phyloP scores from a whole-genome alignment of 2,329 filamentous ascomycete genomes.

The Coniochaeta prunicola region DNA sequence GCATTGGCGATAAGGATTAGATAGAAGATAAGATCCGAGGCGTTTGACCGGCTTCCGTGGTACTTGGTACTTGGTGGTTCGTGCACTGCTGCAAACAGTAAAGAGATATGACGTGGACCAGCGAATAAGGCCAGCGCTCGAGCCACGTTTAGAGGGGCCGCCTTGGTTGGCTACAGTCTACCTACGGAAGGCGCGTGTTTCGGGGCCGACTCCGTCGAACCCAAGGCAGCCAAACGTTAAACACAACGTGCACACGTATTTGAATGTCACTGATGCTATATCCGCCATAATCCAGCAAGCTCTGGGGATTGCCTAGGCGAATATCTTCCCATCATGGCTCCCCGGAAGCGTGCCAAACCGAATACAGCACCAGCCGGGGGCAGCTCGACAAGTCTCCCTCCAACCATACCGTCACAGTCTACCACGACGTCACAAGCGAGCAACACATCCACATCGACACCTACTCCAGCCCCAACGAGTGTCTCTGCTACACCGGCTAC shows the following conservation, averaged over 20 bases:
- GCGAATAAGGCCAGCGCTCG: neutral
- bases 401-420: conserved; percentile 12
- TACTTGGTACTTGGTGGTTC: too few species aligned
- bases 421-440: conserved; percentile 10
- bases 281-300: conserved; percentile 4
- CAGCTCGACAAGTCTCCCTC: conserved; percentile 7
- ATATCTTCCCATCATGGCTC: conserved; percentile 24
- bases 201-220: neutral
- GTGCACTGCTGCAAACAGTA: too few species aligned
- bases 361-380: conserved; percentile 19
- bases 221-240: conserved; percentile 1
- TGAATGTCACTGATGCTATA: neutral
- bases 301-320: neutral
- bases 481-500: conserved; percentile 3
- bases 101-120: neutral
- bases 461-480: neutral
- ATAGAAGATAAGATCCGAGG: neutral
- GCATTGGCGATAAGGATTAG: neutral
- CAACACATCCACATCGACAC: neutral
- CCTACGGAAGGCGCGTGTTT: neutral
- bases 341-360: conserved; percentile 32
- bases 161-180: neutral
- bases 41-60: neutral
- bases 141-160: conserved; percentile 2
- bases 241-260: neutral